Percentiles rank a stretch among this genome's conserved stretches.
Evolutionary conservation across 2,329 filamentous ascomycete species (phyloP).

Genomic region (Aspergillus fijiensis): DNA sequence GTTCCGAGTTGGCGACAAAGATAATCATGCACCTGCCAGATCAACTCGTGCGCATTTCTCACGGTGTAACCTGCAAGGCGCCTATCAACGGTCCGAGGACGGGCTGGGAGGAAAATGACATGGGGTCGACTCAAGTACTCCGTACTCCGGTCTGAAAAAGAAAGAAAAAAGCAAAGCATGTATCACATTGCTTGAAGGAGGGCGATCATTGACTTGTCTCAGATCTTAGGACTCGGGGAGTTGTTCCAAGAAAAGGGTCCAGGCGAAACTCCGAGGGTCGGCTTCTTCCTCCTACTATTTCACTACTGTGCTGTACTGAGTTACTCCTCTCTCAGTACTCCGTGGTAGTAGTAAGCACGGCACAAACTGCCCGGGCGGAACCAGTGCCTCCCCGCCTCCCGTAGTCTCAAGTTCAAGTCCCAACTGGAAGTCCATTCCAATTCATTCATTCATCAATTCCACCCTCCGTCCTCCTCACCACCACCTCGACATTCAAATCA

Average conservation of each 20-base stretch:
- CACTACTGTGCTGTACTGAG: too few species aligned
- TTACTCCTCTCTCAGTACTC: background rate
- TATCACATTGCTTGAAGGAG: background rate
- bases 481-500: background rate
- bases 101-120: background rate
- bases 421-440: slow-evolving; percentile 17
- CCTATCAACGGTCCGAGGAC: slow-evolving; percentile 1
- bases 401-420: slow-evolving; percentile 15
- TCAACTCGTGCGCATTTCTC: slow-evolving; percentile 19
- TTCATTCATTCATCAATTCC: slow-evolving; percentile 24
- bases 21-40: slow-evolving; percentile 18
- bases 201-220: background rate
- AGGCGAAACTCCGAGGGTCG: background rate
- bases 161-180: background rate
- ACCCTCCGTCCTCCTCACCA: slow-evolving; percentile 20
- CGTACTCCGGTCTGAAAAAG: background rate
- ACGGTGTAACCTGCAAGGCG: slow-evolving; percentile 20
- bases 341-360: background rate
- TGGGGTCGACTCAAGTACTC: background rate
- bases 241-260: background rate
- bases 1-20: slow-evolving; percentile 6
- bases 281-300: too few species aligned
- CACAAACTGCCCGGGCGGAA: slow-evolving; percentile 20
- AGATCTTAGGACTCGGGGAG: background rate
- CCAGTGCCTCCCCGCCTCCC: slow-evolving; percentile 38